A percentile compares a stretch with the other conserved stretches of the same genome.
These are phyloP conservation scores for Prototheca stagnorum DNA, from an alignment of 163 green algal genomes.

Conservation along the genomic window DNA sequence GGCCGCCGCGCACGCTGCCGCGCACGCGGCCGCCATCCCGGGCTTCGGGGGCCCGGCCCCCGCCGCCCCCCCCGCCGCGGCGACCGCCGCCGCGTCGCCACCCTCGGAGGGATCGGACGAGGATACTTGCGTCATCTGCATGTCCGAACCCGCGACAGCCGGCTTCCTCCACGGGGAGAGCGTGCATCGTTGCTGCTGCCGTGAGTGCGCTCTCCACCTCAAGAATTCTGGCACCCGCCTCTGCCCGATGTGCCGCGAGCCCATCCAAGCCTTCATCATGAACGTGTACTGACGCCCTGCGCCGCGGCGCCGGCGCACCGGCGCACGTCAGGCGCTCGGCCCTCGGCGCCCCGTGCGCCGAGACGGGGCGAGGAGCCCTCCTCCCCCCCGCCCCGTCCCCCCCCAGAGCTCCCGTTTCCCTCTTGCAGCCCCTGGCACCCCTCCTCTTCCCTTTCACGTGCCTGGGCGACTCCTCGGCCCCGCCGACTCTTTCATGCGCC, in stretches of 20 bases:
- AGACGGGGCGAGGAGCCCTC: no score
- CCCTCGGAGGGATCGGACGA: conserved; percentile 2
- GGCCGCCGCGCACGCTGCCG: neutral
- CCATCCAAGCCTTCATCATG: conserved; percentile 9
- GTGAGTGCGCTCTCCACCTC: conserved; percentile 11
- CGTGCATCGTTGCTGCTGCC: conserved; percentile 25
- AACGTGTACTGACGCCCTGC: conserved; percentile 4
- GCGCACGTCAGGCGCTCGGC: no score
- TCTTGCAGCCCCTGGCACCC: no score
- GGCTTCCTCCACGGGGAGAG: conserved; percentile 20
- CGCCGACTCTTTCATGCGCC: no score
- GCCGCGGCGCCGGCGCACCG: no score
- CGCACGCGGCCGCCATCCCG: neutral
- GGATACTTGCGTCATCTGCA: conserved; percentile 10
- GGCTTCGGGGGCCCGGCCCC: conserved; percentile 8
- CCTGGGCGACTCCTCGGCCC: no score
- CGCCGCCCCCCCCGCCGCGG: neutral
- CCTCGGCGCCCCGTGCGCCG: no score
- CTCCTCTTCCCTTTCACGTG: no score
- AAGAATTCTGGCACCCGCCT: conserved; percentile 5
- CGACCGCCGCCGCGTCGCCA: neutral
- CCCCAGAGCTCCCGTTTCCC: no score
- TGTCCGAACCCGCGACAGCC: conserved; percentile 8
- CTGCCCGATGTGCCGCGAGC: conserved; percentile 16
- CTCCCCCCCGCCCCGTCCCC: no score